phyloP scores from a whole-genome alignment of 805 yeast genomes.

The Lipomyces sp. region DNA sequence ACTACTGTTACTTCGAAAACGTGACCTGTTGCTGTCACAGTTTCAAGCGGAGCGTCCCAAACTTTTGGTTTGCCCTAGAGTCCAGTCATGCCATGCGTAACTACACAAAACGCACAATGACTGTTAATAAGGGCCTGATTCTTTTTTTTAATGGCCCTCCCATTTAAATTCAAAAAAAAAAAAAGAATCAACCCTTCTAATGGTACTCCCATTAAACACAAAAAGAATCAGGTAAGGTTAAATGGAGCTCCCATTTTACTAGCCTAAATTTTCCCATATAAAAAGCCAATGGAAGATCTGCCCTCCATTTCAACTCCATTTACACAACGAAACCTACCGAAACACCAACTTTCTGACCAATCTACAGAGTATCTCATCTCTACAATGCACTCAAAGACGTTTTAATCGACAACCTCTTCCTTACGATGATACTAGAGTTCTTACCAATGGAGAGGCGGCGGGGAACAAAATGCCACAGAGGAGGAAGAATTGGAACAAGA shows the following conservation, averaged over 20 bases:
- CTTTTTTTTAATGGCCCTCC: background rate
- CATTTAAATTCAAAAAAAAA: background rate
- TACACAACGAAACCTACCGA: background rate
- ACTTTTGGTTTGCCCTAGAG: too few species aligned
- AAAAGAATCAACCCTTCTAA: background rate
- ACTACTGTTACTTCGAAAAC: too few species aligned
- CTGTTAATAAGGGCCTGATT: too few species aligned
- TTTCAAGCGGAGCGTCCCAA: too few species aligned
- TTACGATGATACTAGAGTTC: slow-evolving; percentile 4
- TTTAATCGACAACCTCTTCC: slow-evolving; percentile 2
- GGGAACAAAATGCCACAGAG: background rate
- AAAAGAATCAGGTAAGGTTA: background rate
- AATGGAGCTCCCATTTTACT: background rate
- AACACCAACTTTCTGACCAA: background rate
- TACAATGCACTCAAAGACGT: slow-evolving; percentile 6
- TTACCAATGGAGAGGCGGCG: background rate
- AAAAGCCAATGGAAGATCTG: background rate
- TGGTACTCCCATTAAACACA: background rate
- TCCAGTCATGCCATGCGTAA: too few species aligned
- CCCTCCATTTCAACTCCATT: too few species aligned
- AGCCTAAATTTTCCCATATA: too few species aligned
- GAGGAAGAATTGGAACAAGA: slow-evolving; percentile 7
- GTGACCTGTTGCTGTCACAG: too few species aligned
- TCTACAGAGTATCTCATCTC: background rate
- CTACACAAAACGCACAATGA: too few species aligned